Evolutionary conservation across 139 green algal species (phyloP).

Genomic region (Tetradesmus obliquus): DNA sequence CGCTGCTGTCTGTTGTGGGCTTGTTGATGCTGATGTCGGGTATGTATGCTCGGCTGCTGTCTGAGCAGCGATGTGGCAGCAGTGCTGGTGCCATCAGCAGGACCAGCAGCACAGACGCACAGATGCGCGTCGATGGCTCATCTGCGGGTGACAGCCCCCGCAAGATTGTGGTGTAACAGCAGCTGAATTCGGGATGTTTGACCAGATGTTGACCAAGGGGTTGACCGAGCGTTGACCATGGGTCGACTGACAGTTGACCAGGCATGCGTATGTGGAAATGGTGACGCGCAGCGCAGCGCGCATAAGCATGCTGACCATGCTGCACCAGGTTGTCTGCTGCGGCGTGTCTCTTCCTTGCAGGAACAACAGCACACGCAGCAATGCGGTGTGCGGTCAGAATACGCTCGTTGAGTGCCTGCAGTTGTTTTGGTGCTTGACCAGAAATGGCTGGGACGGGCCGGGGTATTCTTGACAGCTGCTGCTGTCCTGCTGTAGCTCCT

Average conservation of each 20-base stretch:
- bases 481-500: no score
- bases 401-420: no score
- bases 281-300: no score
- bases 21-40: conserved; percentile 25
- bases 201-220: not conserved
- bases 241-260: not conserved
- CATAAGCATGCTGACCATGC: no score
- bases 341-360: no score
- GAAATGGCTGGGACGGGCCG: no score
- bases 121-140: not conserved
- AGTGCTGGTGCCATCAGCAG: not conserved
- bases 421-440: no score
- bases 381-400: no score
- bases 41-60: not conserved
- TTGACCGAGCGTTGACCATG: not conserved
- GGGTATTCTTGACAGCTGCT: no score
- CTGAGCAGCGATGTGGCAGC: conserved; percentile 25
- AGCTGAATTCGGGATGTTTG: not conserved
- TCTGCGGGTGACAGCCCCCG: not conserved
- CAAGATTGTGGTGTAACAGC: not conserved
- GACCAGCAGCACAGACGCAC: conserved; percentile 12
- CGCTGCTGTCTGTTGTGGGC: not conserved
- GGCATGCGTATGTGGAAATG: not conserved
- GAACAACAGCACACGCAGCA: no score
- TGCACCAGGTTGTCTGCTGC: no score